phyloP scores from a whole-genome alignment of 1,284 basidiomycete genomes.

The Ustilago shanxiensis region DNA sequence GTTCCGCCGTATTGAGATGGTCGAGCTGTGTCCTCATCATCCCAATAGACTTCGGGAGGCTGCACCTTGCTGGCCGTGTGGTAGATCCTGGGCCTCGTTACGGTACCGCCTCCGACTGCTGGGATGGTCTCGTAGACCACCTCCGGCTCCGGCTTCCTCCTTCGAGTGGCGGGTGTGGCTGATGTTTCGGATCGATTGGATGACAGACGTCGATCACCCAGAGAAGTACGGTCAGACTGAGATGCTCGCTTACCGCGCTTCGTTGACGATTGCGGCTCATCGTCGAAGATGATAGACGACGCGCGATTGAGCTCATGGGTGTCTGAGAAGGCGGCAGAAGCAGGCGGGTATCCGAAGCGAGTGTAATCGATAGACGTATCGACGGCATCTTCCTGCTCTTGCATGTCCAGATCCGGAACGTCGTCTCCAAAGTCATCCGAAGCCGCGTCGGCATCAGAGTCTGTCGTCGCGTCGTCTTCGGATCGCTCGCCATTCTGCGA shows the following conservation, averaged over 20 bases:
- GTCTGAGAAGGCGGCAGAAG: constrained; percentile 57
- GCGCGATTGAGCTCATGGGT: constrained; percentile 48
- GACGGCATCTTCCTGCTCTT: constrained; percentile 22
- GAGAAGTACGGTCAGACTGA: constrained; percentile 14
- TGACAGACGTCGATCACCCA: constrained; percentile 19
- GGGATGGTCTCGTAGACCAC: constrained; percentile 77
- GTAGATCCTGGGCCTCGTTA: constrained; percentile 80
- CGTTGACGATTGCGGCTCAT: constrained; percentile 26
- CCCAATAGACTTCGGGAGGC: constrained; percentile 55
- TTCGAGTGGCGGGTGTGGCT: constrained; percentile 5
- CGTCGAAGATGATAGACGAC: constrained; percentile 55
- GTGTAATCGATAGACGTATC: constrained; percentile 55
- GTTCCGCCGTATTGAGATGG: constrained; percentile 50
- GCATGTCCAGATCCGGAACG: constrained; percentile 41
- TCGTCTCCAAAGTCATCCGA: constrained; percentile 40
- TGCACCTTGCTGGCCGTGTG: constrained; percentile 79
- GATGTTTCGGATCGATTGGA: constrained; percentile 29
- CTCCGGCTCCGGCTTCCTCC: constrained; percentile 28
- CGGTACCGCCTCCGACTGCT: constrained; percentile 81
- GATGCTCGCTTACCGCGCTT: constrained; percentile 35
- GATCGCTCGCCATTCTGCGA: constrained; percentile 16
- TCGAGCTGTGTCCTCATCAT: constrained; percentile 49
- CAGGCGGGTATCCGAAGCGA: constrained; percentile 58
- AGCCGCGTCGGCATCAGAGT: constrained; percentile 25
- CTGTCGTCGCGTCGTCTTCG: constrained; percentile 30